Evolutionary conservation across 768 basidiomycete genomes (phyloP).

Genomic region (Auricularia sp.): DNA sequence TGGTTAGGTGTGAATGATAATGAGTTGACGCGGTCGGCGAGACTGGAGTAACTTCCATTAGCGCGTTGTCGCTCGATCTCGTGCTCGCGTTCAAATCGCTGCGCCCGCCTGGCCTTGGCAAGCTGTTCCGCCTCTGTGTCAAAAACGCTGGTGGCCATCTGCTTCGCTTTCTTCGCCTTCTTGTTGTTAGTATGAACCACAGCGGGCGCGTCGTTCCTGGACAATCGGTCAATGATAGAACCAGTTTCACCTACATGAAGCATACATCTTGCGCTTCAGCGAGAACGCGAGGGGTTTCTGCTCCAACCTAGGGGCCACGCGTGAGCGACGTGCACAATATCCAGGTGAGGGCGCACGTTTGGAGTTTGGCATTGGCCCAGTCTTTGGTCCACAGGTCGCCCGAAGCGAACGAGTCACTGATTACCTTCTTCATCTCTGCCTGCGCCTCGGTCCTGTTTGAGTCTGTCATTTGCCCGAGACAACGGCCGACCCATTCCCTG

Average conservation of each 20-base stretch:
- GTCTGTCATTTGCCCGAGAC: slow-evolving; percentile 84
- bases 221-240: no score
- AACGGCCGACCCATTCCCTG: slow-evolving; percentile 93
- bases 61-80: slow-evolving; percentile 68
- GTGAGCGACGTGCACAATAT: slow-evolving; percentile 5
- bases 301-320: slow-evolving; percentile 33
- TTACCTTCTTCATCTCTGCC: slow-evolving; percentile 91
- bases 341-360: slow-evolving; percentile 47
- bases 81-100: slow-evolving; percentile 85
- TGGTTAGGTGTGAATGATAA: not conserved
- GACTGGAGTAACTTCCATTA: slow-evolving; percentile 14
- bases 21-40: slow-evolving; percentile 1
- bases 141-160: slow-evolving; percentile 20
- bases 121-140: slow-evolving; percentile 53
- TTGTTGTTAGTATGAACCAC: slow-evolving; percentile 21
- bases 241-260: no score
- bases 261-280: slow-evolving; percentile 64
- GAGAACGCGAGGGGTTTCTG: slow-evolving; percentile 41
- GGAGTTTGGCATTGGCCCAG: slow-evolving; percentile 79
- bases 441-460: slow-evolving; percentile 80
- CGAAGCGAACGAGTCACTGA: slow-evolving; percentile 80
- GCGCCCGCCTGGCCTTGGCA: slow-evolving; percentile 65
- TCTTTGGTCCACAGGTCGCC: slow-evolving; percentile 88
- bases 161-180: slow-evolving; percentile 31
- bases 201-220: not conserved